Percentiles rank a stretch among this genome's conserved stretches.
Evolutionary conservation across 768 basidiomycete species (phyloP).

Genomic region (Leccinum disarticulatum): DNA sequence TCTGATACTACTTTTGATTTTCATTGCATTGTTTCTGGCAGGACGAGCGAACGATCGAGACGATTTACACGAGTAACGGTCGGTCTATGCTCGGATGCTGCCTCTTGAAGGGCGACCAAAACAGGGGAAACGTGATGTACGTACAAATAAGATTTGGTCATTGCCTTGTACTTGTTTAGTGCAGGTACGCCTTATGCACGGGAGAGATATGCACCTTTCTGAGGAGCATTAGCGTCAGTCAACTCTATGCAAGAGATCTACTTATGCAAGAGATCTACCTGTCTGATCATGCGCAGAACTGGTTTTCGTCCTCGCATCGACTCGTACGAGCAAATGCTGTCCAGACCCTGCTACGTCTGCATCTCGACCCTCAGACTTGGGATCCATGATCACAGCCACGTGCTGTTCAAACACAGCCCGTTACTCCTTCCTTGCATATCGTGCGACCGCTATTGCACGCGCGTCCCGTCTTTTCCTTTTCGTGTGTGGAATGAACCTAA

Average conservation of each 20-base stretch:
- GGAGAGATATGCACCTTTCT: background rate
- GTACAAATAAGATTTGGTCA: background rate
- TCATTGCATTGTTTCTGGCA: conserved; percentile 36
- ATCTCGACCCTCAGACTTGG: too few relatives aligned
- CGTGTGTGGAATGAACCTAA: background rate
- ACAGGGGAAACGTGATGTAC: background rate
- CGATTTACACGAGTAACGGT: conserved; percentile 84
- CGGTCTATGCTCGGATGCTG: conserved; percentile 79
- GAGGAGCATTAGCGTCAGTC: background rate
- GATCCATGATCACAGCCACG: background rate
- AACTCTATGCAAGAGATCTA: background rate
- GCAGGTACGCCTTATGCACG: background rate
- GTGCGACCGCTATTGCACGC: background rate
- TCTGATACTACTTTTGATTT: background rate
- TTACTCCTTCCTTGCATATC: too few relatives aligned
- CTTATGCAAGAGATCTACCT: background rate
- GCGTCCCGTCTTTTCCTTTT: background rate
- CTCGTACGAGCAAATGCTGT: background rate
- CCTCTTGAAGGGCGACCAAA: conserved; percentile 79
- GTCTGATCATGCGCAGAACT: background rate
- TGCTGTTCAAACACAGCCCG: background rate
- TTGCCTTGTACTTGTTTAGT: background rate
- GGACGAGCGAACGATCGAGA: conserved; percentile 79
- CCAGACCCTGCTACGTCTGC: too few relatives aligned
- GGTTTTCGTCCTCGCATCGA: background rate